Conservation (phyloP, 1,139 yeast genomes). For the Hyphopichia pseudoburtonii region DNA sequence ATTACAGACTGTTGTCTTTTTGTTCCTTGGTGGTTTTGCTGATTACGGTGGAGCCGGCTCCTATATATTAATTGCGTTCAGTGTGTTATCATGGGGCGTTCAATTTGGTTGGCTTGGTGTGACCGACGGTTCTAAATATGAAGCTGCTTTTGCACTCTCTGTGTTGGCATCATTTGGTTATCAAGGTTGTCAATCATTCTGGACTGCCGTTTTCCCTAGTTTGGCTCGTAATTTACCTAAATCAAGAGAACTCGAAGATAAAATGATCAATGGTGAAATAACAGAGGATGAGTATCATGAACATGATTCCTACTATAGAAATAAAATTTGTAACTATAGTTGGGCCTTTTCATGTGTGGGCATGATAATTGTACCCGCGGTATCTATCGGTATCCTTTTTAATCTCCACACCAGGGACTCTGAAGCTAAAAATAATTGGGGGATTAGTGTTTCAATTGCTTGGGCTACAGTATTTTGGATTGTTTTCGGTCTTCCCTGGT, state of each 20-base stretch:
- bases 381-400: constrained; percentile 7
- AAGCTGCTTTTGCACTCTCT: constrained; percentile 8
- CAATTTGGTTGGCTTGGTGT: constrained; percentile 9
- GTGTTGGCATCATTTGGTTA: constrained; percentile 9
- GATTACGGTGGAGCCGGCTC: constrained; percentile 8
- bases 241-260: neutral
- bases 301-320: constrained; percentile 7
- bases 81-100: constrained; percentile 8
- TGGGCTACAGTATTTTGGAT: constrained; percentile 9
- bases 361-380: constrained; percentile 5
- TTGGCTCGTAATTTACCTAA: constrained; percentile 6
- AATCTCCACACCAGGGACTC: constrained; percentile 4
- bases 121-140: constrained; percentile 7
- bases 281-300: constrained; percentile 7
- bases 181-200: constrained; percentile 10
- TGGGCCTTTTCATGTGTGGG: constrained; percentile 8
- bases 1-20: constrained; percentile 7
- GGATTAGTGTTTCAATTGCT: constrained; percentile 6
- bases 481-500: constrained; percentile 9
- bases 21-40: constrained; percentile 9
- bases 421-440: constrained; percentile 7
- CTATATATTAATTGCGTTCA: constrained; percentile 6
- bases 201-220: constrained; percentile 9
- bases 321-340: constrained; percentile 9
- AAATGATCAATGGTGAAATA: constrained; percentile 8